Conservation (phyloP, 176 grass and related monocot genomes). For the Stipa capillata region DNA sequence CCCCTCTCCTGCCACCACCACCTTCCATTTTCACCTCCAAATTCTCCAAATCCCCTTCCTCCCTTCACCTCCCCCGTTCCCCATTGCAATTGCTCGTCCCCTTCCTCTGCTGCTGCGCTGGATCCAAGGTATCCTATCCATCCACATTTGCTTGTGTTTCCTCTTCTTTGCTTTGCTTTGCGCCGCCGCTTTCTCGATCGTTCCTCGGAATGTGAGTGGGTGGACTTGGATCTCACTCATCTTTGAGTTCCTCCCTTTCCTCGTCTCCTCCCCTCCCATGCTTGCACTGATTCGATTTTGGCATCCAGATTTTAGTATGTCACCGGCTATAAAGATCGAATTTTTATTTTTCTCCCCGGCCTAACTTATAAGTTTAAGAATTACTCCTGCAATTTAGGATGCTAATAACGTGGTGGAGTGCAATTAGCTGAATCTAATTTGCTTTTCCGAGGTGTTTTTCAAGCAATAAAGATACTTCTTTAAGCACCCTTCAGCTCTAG, state of each 20-base stretch:
- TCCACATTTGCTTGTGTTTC: background rate
- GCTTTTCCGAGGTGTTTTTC: background rate
- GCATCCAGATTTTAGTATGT: background rate
- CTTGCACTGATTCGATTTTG: background rate
- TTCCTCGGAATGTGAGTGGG: background rate
- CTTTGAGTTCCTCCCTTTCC: background rate
- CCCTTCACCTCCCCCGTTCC: background rate
- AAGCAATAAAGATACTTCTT: background rate
- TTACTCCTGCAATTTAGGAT: background rate
- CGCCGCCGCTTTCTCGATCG: background rate
- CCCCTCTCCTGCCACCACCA: conserved; percentile 11
- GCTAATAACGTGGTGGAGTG: too few species aligned
- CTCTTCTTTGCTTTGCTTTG: background rate
- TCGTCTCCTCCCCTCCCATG: background rate
- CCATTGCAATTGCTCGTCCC: background rate
- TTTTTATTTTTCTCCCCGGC: too few species aligned
- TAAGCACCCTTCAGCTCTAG: background rate
- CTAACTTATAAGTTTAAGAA: background rate
- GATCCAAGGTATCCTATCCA: conserved; percentile 8
- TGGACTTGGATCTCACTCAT: background rate
- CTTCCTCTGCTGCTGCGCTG: background rate
- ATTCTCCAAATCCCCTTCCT: conserved; percentile 8
- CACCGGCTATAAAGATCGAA: background rate
- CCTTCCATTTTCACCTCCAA: conserved; percentile 14
- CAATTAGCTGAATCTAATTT: background rate